Conservation (phyloP, 1,139 yeast species). For the Blastobotrys raffinosifermentans region DNA sequence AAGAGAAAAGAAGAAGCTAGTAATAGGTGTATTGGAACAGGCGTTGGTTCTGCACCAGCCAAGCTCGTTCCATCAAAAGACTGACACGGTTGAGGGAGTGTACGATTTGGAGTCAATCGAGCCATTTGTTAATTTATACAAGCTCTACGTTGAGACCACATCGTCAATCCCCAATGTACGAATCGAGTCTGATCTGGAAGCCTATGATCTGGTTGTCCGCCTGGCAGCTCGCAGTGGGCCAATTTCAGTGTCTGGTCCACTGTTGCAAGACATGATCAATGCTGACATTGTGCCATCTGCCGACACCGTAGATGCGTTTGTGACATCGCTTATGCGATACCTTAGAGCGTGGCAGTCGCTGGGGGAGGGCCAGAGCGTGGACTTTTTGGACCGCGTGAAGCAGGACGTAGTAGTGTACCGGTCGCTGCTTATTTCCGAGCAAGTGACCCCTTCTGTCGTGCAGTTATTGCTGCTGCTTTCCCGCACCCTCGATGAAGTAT, state of each 20-base stretch:
- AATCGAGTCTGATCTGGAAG: conserved; percentile 7
- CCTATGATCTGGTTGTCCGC: conserved; percentile 26
- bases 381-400: conserved; percentile 20
- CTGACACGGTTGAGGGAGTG: too few relatives aligned
- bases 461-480: conserved; percentile 28
- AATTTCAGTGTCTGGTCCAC: conserved; percentile 23
- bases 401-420: conserved; percentile 18
- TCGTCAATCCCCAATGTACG: too few relatives aligned
- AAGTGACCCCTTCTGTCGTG: conserved; percentile 23
- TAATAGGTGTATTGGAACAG: conserved; percentile 4
- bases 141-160: conserved; percentile 9
- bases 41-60: conserved; percentile 8
- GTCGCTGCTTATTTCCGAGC: conserved; percentile 19
- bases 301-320: conserved; percentile 23
- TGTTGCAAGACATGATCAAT: conserved; percentile 13
- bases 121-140: conserved; percentile 15
- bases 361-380: conserved; percentile 18
- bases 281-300: conserved; percentile 17
- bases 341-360: conserved; percentile 20
- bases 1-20: conserved; percentile 6
- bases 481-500: conserved; percentile 25
- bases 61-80: too few relatives aligned
- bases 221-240: conserved; percentile 27
- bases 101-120: conserved; percentile 13
- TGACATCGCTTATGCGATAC: conserved; percentile 20